Evolutionary conservation across 176 grass and related monocot genomes (phyloP).

Genomic region (Oryza meyeriana): DNA sequence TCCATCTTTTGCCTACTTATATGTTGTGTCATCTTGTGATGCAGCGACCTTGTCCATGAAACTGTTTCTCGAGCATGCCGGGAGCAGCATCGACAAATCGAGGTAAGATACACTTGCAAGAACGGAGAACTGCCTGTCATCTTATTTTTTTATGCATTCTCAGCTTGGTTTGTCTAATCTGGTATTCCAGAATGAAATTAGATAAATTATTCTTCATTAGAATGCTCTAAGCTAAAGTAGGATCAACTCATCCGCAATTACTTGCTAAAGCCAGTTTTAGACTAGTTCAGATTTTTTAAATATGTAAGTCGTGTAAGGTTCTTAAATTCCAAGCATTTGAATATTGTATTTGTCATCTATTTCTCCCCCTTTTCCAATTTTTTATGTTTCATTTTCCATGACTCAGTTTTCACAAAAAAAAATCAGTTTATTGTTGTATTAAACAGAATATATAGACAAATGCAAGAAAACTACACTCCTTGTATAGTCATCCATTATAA

Average conservation of each 20-base stretch:
- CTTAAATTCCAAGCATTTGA: slow-evolving; percentile 9
- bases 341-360: neutral
- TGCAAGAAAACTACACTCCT: neutral
- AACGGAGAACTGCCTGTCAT: neutral
- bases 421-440: neutral
- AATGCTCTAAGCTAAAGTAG: neutral
- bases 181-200: slow-evolving; percentile 4
- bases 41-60: slow-evolving; percentile 91
- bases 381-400: neutral
- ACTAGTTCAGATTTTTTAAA: neutral
- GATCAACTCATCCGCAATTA: neutral
- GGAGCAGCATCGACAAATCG: slow-evolving; percentile 92
- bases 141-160: slow-evolving; percentile 1
- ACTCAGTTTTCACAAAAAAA: neutral
- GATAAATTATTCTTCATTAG: neutral
- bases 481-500: neutral
- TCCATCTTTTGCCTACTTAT: neutral
- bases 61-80: slow-evolving; percentile 80
- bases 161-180: neutral
- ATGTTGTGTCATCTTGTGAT: slow-evolving; percentile 24
- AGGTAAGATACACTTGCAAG: slow-evolving; percentile 49
- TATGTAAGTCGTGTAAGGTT: neutral
- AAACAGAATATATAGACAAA: neutral
- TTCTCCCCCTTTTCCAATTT: neutral
- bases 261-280: neutral